phyloP scores from a whole-genome alignment of 306 rosid genomes.

The Medicago arabica region DNA sequence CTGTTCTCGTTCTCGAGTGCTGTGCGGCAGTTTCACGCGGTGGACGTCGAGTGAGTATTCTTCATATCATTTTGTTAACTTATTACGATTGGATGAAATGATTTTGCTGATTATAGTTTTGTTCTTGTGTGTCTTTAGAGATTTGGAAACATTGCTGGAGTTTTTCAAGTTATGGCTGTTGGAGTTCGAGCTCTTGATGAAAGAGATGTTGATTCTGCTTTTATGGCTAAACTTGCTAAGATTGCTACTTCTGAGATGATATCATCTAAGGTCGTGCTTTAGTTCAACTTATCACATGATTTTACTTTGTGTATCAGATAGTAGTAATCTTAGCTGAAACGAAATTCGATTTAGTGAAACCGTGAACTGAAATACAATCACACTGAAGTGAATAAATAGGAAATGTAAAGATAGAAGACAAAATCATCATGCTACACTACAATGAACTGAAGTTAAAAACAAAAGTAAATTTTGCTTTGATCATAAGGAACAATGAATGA shows the following conservation, averaged over 20 bases:
- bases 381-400: background rate
- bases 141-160: slow-evolving; percentile 93
- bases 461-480: background rate
- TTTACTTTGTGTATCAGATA: slow-evolving; percentile 33
- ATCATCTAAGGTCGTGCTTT: slow-evolving; percentile 73
- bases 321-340: background rate
- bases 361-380: background rate
- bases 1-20: slow-evolving; percentile 85
- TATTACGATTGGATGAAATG: background rate
- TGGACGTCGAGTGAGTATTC: slow-evolving; percentile 76
- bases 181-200: slow-evolving; percentile 79
- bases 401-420: background rate
- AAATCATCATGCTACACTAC: background rate
- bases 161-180: slow-evolving; percentile 90
- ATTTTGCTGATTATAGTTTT: background rate
- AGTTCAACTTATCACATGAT: slow-evolving; percentile 14
- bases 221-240: slow-evolving; percentile 88
- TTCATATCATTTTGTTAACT: background rate
- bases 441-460: background rate
- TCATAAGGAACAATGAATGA: background rate
- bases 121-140: slow-evolving; percentile 56
- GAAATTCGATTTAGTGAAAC: slow-evolving; percentile 4
- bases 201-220: slow-evolving; percentile 69
- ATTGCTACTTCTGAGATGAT: slow-evolving; percentile 89
- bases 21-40: slow-evolving; percentile 85